These are phyloP conservation scores for Begonia peltatifolia DNA, from an alignment of 306 rosid genomes.

Conservation along the genomic window DNA sequence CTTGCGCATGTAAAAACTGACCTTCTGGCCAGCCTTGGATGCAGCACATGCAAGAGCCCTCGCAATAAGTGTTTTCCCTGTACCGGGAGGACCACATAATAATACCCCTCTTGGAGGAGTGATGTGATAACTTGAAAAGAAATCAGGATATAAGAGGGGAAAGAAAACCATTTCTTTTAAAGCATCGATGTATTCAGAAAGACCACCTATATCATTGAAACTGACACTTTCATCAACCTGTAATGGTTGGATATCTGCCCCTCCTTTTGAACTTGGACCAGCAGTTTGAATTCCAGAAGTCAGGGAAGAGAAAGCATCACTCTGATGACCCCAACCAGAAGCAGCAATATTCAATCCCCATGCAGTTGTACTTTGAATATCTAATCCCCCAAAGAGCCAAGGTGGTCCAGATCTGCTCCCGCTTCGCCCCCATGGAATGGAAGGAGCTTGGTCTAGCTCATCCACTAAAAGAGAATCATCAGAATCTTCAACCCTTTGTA, in stretches of 20 bases:
- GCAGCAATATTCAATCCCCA: conserved; percentile 94
- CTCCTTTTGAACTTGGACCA: conserved; percentile 99
- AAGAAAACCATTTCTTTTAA: conserved; percentile 97
- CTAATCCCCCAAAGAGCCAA: conserved; percentile 89
- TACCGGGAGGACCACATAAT: conserved; percentile 98
- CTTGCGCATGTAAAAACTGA: conserved; percentile 97
- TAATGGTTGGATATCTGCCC: conserved; percentile 95
- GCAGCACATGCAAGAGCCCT: conserved; percentile 98
- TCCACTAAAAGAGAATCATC: conserved; percentile 98
- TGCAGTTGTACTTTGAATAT: conserved; percentile 74
- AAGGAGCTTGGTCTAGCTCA: conserved; percentile 92
- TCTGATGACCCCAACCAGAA: conserved; percentile 99
- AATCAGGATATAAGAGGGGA: conserved; percentile 90
- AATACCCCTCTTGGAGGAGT: conserved; percentile 97
- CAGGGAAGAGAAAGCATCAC: conserved; percentile 63
- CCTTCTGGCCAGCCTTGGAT: conserved; percentile 98
- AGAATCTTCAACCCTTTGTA: conserved; percentile 73
- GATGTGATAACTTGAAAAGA: conserved; percentile 89
- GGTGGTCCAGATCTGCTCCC: conserved; percentile 88
- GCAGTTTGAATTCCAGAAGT: conserved; percentile 98
- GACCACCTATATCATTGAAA: conserved; percentile 93
- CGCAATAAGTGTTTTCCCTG: conserved; percentile 92
- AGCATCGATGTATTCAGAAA: conserved; percentile 80
- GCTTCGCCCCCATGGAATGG: conserved; percentile 85
- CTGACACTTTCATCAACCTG: conserved; percentile 95